phyloP scores from a whole-genome alignment of 352 stramenopile species.

The Porosira glacialis region DNA sequence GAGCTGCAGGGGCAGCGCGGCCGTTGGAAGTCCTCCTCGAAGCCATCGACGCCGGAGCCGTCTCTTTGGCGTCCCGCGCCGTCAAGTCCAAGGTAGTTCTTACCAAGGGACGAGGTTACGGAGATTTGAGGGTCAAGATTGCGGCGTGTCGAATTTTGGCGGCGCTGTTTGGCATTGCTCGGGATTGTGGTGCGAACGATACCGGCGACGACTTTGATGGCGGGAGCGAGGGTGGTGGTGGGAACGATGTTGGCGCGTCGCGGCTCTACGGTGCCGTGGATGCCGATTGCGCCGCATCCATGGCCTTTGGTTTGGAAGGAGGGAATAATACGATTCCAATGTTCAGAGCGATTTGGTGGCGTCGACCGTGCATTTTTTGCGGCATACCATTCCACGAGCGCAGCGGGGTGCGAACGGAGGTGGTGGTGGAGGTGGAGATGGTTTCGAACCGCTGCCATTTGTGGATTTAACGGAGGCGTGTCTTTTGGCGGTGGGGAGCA shows the following conservation, averaged over 20 bases:
- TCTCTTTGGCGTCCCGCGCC: conserved; percentile 53
- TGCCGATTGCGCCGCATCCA: conserved; percentile 43
- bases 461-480: conserved; percentile 65
- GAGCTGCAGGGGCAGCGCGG: too few species aligned
- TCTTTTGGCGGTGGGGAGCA: conserved; percentile 67
- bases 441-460: conserved; percentile 53
- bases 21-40: conserved; percentile 68
- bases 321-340: conserved; percentile 12
- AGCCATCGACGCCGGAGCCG: conserved; percentile 63
- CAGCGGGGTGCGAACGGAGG: conserved; percentile 28
- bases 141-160: too few species aligned
- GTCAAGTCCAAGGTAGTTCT: conserved; percentile 70
- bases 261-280: conserved; percentile 68
- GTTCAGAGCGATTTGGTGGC: conserved; percentile 37
- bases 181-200: too few species aligned
- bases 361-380: conserved; percentile 29
- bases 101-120: too few species aligned
- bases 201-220: too few species aligned
- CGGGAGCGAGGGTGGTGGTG: conserved; percentile 36
- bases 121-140: too few species aligned
- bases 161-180: too few species aligned
- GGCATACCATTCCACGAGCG: conserved; percentile 25
- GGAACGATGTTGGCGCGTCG: conserved; percentile 45
- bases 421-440: too few species aligned
- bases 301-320: conserved; percentile 16